Conservation (phyloP, 129 eudicot species). For the Chrysanthemum makinoi region DNA sequence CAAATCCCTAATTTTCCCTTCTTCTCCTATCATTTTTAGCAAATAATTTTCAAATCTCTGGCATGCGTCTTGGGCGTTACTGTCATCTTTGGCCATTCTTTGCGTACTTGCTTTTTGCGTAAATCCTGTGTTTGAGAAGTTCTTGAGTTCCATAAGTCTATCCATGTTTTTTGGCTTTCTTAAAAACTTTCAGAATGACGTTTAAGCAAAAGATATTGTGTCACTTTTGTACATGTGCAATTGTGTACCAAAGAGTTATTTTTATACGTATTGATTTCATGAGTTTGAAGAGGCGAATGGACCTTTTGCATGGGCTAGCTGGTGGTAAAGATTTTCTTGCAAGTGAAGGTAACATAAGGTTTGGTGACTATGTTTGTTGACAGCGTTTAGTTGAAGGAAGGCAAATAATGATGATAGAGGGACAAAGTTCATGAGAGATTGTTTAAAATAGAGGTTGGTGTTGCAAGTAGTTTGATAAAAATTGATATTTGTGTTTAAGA, state of each 20-base stretch:
- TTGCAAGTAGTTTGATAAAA: too few relatives aligned
- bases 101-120: conserved; percentile 23
- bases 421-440: conserved; percentile 21
- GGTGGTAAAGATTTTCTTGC: conserved; percentile 46
- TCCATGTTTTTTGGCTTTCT: conserved; percentile 46
- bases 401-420: conserved; percentile 17
- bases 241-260: conserved; percentile 21
- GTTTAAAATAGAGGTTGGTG: conserved; percentile 34
- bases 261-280: conserved; percentile 47
- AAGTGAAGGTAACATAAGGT: conserved; percentile 40
- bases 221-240: neutral
- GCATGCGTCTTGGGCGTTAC: too few relatives aligned
- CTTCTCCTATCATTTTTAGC: conserved; percentile 75
- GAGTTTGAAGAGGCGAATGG: conserved; percentile 40
- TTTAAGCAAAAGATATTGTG: conserved; percentile 16
- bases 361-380: conserved; percentile 37
- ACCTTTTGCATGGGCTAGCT: conserved; percentile 49
- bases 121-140: conserved; percentile 44
- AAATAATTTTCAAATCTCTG: conserved; percentile 50
- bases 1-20: conserved; percentile 68
- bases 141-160: conserved; percentile 61
- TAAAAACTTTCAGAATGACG: conserved; percentile 23
- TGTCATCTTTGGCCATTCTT: conserved; percentile 13
- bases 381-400: conserved; percentile 10
- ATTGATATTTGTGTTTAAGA: too few relatives aligned